Evolutionary conservation across 306 rosid species (phyloP).

Genomic region (Datisca glomerata): DNA sequence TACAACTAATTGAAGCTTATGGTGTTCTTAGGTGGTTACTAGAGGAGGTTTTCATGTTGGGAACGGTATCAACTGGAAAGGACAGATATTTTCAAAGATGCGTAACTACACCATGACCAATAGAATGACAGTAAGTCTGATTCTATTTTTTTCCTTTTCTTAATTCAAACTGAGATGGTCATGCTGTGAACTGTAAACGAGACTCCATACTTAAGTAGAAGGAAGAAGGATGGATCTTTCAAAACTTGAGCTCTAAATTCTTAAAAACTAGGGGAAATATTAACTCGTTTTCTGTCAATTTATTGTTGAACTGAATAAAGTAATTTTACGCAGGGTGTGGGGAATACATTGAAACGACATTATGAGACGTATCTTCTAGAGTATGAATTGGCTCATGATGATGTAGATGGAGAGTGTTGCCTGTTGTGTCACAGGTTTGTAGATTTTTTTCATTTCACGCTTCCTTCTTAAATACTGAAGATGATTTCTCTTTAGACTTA

Average conservation of each 20-base stretch:
- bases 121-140: constrained; percentile 92
- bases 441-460: constrained; percentile 1
- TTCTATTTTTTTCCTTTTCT: no score
- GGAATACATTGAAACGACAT: constrained; percentile 96
- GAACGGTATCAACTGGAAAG: constrained; percentile 99
- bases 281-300: no score
- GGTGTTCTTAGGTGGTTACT: constrained; percentile 64
- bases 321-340: constrained; percentile 99
- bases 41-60: constrained; percentile 99
- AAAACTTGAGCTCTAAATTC: no score
- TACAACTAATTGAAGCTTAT: background rate
- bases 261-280: no score
- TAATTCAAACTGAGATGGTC: no score
- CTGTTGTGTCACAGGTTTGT: constrained; percentile 93
- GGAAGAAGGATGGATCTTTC: no score
- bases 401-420: constrained; percentile 98
- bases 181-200: no score
- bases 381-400: constrained; percentile 95
- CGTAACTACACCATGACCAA: constrained; percentile 94
- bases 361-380: constrained; percentile 96
- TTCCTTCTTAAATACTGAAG: background rate
- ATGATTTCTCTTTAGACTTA: background rate
- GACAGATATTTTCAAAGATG: constrained; percentile 99
- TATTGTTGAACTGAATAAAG: no score
- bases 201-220: no score